phyloP scores from a whole-genome alignment of 768 basidiomycete species.

The Tulasnella sp. region DNA sequence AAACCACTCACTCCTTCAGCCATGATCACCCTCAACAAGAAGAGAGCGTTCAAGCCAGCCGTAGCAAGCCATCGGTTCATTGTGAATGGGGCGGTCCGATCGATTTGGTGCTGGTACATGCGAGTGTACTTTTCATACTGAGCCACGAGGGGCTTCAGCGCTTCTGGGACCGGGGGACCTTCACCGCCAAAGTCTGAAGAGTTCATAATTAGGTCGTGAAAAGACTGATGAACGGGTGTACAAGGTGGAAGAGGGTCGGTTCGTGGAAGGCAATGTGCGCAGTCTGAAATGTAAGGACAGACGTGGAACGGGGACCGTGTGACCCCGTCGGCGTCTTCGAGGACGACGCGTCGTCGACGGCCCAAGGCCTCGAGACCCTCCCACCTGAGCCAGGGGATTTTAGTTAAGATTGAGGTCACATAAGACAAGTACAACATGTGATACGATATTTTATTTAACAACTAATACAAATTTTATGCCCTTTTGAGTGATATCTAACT shows the following conservation, averaged over 20 bases:
- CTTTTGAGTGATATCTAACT: too few relatives aligned
- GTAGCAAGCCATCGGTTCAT: constrained; percentile 87
- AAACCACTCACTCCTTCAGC: constrained; percentile 74
- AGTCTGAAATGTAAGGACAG: neutral
- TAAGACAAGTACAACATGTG: neutral
- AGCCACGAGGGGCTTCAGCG: constrained; percentile 27
- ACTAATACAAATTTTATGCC: too few relatives aligned
- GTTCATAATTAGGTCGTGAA: constrained; percentile 5
- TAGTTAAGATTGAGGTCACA: neutral
- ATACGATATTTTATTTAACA: neutral
- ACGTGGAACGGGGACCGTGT: neutral
- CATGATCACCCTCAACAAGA: constrained; percentile 79
- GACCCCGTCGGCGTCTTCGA: neutral
- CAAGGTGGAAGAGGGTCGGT: neutral
- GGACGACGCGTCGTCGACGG: neutral
- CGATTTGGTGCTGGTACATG: constrained; percentile 82
- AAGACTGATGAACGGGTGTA: neutral
- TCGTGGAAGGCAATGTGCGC: neutral
- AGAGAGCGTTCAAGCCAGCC: constrained; percentile 62
- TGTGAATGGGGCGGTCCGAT: constrained; percentile 86
- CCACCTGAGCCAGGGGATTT: neutral
- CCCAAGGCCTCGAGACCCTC: neutral
- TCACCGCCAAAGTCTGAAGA: constrained; percentile 11
- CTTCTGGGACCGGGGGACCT: constrained; percentile 13
- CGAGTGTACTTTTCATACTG: constrained; percentile 38